Base-by-base conservation (phyloP, 495 filamentous ascomycete genomes). In the Clavariopsis aquatica region DNA sequence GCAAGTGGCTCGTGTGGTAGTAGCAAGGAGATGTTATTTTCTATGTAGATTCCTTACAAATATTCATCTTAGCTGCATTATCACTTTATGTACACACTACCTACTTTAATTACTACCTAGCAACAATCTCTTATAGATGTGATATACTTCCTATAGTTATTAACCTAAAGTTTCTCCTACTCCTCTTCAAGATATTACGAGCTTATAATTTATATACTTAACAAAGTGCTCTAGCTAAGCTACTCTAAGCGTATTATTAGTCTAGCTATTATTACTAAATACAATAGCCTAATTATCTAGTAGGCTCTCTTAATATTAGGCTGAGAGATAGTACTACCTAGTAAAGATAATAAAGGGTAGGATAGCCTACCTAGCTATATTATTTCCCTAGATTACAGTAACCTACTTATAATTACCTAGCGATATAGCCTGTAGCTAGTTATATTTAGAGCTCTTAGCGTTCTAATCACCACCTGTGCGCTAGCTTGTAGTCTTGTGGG, bases 151-250 rank as follows among this genome's bases (percentile, higher is more conserved):
- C 36, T 43, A n/a, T 43, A 43, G 36, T 43, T n/a, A 43, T 43
- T n/a, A 43, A 43, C n/a, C n/a, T 43, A 9, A 43, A 43, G 9
- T 43, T 43, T 43, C 36, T 43, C 36, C 36, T n/a, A 43, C 36
- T 43, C 36, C 36, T 43, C 36, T n/a, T 43, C n/a, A 43, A 43
- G 36, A 43, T 43, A 43, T n/a, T 43, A n/a, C 36, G n/a, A n/a
- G n/a, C n/a, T n/a, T n/a, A n/a, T n/a, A n/a, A n/a, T 57, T 57
- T 57, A 19, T 57, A 46, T 57, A 22, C 49, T 24, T 31, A 31
- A 57, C 26, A 57, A 63, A 63, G 38, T 63, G 60, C 60, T 63
- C 57, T 23, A 63, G 57, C 51, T 46, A 63, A 29, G 20, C n/a
- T 23, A 63, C 17, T 19, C 60, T 46, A 55, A 63, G 60, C 60